These are phyloP conservation scores for Phaffomyces antillensis DNA, from an alignment of 805 yeast species.

Conservation along the genomic window DNA sequence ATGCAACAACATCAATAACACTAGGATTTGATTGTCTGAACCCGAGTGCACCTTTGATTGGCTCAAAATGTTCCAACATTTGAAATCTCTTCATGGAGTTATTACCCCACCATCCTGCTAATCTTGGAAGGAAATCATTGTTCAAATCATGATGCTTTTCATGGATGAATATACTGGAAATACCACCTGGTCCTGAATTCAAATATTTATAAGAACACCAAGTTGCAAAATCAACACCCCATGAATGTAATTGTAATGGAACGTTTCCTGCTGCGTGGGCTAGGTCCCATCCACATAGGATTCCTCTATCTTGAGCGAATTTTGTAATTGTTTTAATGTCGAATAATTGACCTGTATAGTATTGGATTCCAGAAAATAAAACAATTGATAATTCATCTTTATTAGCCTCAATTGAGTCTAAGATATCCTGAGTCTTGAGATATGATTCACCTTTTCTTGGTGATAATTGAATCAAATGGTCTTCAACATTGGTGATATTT, in stretches of 20 bases:
- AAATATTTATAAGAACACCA: conserved; percentile 93
- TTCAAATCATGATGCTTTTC: conserved; percentile 32
- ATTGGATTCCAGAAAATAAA: conserved; percentile 83
- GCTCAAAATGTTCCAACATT: conserved; percentile 74
- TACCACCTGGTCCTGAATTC: conserved; percentile 91
- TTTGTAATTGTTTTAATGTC: conserved; percentile 67
- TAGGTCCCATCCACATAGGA: conserved; percentile 85
- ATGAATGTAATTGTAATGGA: conserved; percentile 66
- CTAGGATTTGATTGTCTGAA: conserved; percentile 89
- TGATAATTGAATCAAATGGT: conserved; percentile 49
- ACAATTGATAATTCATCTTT: conserved; percentile 63
- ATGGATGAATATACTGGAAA: conserved; percentile 80
- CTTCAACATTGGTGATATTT: conserved; percentile 33
- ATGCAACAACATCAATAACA: conserved; percentile 74
- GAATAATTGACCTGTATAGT: conserved; percentile 85
- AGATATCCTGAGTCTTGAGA: conserved; percentile 57
- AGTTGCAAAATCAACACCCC: conserved; percentile 89
- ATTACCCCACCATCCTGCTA: conserved; percentile 99
- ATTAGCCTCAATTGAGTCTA: conserved; percentile 45
- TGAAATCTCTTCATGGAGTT: conserved; percentile 60
- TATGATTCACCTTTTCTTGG: conserved; percentile 54
- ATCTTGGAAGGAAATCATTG: conserved; percentile 45
- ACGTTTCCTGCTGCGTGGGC: conserved; percentile 95
- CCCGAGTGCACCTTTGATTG: conserved; percentile 80
- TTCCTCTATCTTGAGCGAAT: conserved; percentile 43